Percentiles rank a stretch among this genome's conserved stretches.
phyloP scores from a whole-genome alignment of 2,329 filamentous ascomycete species.

The Sporothrix pallida region DNA sequence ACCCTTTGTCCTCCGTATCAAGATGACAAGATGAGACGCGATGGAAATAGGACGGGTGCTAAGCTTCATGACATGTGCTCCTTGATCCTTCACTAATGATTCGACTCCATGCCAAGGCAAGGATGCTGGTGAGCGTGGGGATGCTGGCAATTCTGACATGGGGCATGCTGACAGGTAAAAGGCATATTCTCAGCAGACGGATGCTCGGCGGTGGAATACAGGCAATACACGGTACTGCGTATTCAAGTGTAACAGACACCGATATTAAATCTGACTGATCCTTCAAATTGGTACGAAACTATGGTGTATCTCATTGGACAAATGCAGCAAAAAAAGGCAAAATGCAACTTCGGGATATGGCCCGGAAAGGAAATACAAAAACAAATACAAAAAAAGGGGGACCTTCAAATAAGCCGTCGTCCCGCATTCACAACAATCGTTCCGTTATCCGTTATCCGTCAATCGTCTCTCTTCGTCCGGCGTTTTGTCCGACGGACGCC shows the following conservation, averaged over 20 bases:
- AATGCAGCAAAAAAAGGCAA: too few relatives aligned
- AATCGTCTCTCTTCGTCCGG: background rate
- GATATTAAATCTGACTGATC: too few relatives aligned
- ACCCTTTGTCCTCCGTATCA: background rate
- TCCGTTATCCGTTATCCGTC: too few relatives aligned
- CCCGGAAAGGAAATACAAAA: background rate
- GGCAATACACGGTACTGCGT: background rate
- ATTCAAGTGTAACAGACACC: background rate
- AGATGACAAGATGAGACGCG: conserved; percentile 6
- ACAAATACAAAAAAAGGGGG: background rate
- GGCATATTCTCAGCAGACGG: background rate
- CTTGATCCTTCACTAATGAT: conserved; percentile 4
- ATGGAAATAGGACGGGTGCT: conserved; percentile 12
- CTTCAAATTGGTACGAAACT: background rate
- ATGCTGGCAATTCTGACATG: background rate
- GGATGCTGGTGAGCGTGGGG: conserved; percentile 17
- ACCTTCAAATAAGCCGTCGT: background rate
- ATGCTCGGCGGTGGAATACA: background rate
- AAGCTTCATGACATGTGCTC: too few relatives aligned
- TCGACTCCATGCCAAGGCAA: conserved; percentile 16
- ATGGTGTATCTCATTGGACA: background rate
- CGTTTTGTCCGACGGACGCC: conserved; percentile 4
- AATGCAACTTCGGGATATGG: background rate
- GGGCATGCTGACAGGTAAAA: background rate
- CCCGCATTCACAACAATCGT: too few relatives aligned